phyloP scores from a whole-genome alignment of 805 yeast genomes.

The Kodamaea neixiangensis region DNA sequence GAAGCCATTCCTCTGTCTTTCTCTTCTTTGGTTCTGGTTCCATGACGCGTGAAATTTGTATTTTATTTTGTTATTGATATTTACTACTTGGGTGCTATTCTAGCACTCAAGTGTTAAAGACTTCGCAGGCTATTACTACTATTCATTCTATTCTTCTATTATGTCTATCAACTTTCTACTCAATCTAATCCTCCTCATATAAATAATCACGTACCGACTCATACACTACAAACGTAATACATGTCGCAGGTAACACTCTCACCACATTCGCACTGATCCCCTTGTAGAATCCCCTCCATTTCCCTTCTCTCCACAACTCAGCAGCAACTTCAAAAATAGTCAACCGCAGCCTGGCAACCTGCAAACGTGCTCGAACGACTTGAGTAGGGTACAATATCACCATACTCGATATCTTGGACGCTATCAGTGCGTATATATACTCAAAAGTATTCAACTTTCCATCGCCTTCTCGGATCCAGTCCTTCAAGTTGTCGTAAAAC shows the following conservation, averaged over 20 bases:
- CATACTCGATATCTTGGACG: slow-evolving; percentile 69
- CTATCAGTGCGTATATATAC: slow-evolving; percentile 65
- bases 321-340: slow-evolving; percentile 32
- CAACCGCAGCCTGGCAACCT: slow-evolving; percentile 24
- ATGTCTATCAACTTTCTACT: neutral
- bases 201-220: slow-evolving; percentile 49
- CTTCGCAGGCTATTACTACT: no score
- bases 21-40: slow-evolving; percentile 3
- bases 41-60: neutral
- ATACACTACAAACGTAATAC: slow-evolving; percentile 84
- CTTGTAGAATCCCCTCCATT: slow-evolving; percentile 67
- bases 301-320: slow-evolving; percentile 55
- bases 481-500: slow-evolving; percentile 77
- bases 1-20: slow-evolving; percentile 27
- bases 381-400: slow-evolving; percentile 80
- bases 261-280: slow-evolving; percentile 78
- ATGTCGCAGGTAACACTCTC: slow-evolving; percentile 90
- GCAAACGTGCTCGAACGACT: slow-evolving; percentile 75
- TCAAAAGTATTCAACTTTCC: slow-evolving; percentile 49
- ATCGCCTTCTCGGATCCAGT: slow-evolving; percentile 15
- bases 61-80: neutral
- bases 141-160: neutral
- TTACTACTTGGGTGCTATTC: no score
- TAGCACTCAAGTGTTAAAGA: no score
- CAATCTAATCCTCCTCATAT: neutral